Evolutionary conservation across 1,284 basidiomycete species (phyloP).

Genomic region (Lentinula novae-zelandiae): DNA sequence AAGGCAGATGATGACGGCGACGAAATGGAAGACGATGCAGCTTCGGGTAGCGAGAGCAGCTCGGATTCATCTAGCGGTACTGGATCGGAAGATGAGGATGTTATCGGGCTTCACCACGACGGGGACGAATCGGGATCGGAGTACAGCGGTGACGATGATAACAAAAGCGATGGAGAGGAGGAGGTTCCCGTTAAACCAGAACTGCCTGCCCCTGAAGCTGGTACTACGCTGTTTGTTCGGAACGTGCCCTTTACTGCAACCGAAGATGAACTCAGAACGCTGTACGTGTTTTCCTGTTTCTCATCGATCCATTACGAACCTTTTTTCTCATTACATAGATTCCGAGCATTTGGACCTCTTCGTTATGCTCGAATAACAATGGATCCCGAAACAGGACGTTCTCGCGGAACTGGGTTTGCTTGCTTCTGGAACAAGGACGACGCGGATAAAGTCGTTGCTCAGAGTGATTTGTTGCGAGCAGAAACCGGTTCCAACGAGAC

Average conservation of each 20-base stretch:
- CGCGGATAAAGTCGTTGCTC: constrained; percentile 82
- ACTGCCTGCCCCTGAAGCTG: constrained; percentile 77
- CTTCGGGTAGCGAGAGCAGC: background rate
- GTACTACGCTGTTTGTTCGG: constrained; percentile 91
- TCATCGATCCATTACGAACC: background rate
- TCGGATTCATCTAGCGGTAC: constrained; percentile 16
- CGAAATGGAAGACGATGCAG: constrained; percentile 26
- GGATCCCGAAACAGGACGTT: constrained; percentile 81
- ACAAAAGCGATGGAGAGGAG: constrained; percentile 34
- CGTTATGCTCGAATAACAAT: constrained; percentile 93
- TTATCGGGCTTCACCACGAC: constrained; percentile 41
- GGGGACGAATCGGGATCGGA: constrained; percentile 31
- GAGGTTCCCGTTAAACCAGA: constrained; percentile 64
- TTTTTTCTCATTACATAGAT: constrained; percentile 40
- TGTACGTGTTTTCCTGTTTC: constrained; percentile 47
- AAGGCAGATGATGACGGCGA: constrained; percentile 35
- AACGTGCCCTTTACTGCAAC: constrained; percentile 93
- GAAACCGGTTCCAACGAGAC: constrained; percentile 49
- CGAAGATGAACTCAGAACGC: constrained; percentile 81
- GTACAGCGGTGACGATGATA: constrained; percentile 30
- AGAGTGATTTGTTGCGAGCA: constrained; percentile 70
- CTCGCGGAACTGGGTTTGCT: constrained; percentile 93
- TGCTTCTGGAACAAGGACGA: constrained; percentile 96
- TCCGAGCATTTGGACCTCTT: constrained; percentile 88
- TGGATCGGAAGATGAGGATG: constrained; percentile 28